phyloP scores from a whole-genome alignment of 179 eudicot species.

The Beta lomatogona region DNA sequence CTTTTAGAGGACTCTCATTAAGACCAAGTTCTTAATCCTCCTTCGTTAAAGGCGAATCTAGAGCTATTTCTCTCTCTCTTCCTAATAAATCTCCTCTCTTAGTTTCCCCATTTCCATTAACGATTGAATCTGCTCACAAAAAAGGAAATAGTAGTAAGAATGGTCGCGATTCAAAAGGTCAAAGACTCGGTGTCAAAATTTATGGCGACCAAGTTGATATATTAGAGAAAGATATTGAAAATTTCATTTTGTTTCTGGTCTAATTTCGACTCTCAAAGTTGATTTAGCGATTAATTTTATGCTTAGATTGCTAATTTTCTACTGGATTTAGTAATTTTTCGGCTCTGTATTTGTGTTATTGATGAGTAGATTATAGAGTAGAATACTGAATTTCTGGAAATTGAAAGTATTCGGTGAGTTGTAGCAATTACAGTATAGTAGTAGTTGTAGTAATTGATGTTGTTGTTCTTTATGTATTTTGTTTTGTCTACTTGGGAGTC shows the following conservation, averaged over 20 bases:
- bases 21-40: slow-evolving; percentile 53
- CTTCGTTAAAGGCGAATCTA: slow-evolving; percentile 57
- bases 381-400: background rate
- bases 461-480: background rate
- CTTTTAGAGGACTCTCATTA: slow-evolving; percentile 41
- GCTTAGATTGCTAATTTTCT: background rate
- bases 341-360: too few relatives aligned
- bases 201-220: too few relatives aligned
- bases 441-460: background rate
- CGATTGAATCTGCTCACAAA: slow-evolving; percentile 87
- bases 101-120: slow-evolving; percentile 45
- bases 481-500: too few relatives aligned
- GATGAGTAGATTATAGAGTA: background rate
- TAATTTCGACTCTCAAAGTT: background rate
- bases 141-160: slow-evolving; percentile 98
- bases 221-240: too few relatives aligned
- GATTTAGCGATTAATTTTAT: background rate
- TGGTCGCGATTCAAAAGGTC: slow-evolving; percentile 66
- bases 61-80: slow-evolving; percentile 23
- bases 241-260: too few relatives aligned
- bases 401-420: background rate
- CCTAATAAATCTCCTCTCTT: background rate
- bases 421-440: background rate
- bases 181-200: too few relatives aligned
- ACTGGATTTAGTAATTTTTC: too few relatives aligned